Percentiles rank a stretch among this genome's conserved stretches.
phyloP scores from a whole-genome alignment of 192 early-diverging fungal species.

The Anaeromyces robustus region DNA sequence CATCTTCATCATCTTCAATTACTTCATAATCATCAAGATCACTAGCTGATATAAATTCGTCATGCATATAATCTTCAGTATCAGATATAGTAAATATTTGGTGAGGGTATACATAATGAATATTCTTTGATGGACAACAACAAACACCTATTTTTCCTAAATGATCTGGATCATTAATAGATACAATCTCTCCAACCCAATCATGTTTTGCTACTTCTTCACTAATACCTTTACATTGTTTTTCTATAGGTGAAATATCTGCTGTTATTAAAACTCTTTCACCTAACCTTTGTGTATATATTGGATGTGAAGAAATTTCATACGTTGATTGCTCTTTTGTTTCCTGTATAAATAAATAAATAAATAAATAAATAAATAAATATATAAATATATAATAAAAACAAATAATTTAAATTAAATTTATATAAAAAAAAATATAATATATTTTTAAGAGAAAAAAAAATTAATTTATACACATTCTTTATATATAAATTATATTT shows the following conservation, averaged over 20 bases:
- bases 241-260: not conserved
- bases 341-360: not conserved
- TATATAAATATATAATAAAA: too few species aligned
- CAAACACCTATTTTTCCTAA: not conserved
- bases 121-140: not conserved
- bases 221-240: not conserved
- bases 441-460: too few species aligned
- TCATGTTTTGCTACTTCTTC: not conserved
- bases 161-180: not conserved
- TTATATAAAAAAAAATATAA: too few species aligned
- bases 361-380: not conserved
- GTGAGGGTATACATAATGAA: not conserved
- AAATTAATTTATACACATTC: too few species aligned
- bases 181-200: not conserved
- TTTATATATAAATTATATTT: too few species aligned
- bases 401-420: too few species aligned
- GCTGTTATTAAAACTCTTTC: not conserved
- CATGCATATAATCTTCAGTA: not conserved
- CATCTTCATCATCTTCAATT: not conserved
- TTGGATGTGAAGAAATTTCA: not conserved
- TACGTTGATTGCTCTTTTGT: not conserved
- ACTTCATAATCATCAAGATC: not conserved
- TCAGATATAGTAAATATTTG: not conserved
- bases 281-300: not conserved
- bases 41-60: not conserved